Percentiles rank a stretch among this genome's conserved stretches.
These are phyloP conservation scores for Claviceps capensis DNA, from an alignment of 2,329 filamentous ascomycete species.

Conservation along the genomic window DNA sequence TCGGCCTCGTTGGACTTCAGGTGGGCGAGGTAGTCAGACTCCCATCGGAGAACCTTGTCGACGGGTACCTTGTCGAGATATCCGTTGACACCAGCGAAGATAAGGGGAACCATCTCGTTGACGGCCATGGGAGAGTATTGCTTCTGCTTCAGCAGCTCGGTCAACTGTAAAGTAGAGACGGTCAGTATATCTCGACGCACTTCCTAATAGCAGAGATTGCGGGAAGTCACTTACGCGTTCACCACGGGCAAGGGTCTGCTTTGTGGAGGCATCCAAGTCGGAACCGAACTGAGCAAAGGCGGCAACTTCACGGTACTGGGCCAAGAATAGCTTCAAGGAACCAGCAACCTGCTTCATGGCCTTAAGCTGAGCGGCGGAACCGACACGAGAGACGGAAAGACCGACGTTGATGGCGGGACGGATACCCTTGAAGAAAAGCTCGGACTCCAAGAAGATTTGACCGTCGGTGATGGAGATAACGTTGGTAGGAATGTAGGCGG, in stretches of 20 bases:
- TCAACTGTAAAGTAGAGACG: constrained; percentile 39
- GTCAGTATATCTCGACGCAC: not conserved
- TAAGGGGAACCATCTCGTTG: constrained; percentile 99
- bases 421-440: constrained; percentile 99
- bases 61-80: constrained; percentile 81
- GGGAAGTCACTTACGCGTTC: constrained; percentile 62
- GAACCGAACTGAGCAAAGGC: constrained; percentile 99
- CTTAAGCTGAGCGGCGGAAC: constrained; percentile 98
- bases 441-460: constrained; percentile 98
- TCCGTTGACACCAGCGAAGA: constrained; percentile 99
- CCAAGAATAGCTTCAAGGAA: constrained; percentile 99
- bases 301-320: constrained; percentile 99
- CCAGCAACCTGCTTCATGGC: constrained; percentile 99
- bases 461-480: constrained; percentile 99
- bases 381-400: constrained; percentile 99
- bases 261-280: constrained; percentile 95
- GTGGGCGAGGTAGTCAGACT: constrained; percentile 86
- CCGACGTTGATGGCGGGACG: constrained; percentile 99
- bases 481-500: constrained; percentile 99
- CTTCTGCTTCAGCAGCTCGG: constrained; percentile 99
- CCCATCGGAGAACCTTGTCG: constrained; percentile 82
- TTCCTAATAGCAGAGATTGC: not conserved
- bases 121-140: constrained; percentile 98
- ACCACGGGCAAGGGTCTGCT: constrained; percentile 96
- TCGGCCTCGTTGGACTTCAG: constrained; percentile 83